Evolutionary conservation across 495 filamentous ascomycete genomes (phyloP).

Genomic region (Clavariopsis aquatica): DNA sequence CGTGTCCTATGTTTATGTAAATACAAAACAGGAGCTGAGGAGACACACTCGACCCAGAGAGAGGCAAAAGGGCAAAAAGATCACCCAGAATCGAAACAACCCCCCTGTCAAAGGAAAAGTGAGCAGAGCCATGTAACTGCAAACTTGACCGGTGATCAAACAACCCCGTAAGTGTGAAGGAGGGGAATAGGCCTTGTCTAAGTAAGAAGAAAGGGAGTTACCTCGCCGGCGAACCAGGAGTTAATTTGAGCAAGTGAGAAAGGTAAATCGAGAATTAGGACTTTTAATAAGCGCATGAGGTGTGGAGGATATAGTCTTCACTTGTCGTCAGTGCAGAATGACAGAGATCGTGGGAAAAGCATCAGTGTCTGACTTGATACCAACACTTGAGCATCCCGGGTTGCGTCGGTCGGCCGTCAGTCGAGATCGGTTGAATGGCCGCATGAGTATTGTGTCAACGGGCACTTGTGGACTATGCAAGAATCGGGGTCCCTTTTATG

Average conservation of each 20-base stretch:
- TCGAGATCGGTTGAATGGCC: not conserved
- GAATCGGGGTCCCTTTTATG: not conserved
- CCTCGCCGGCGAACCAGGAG: conserved; percentile 1
- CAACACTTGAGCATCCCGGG: not conserved
- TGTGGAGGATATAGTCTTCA: not conserved
- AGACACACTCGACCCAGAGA: conserved; percentile 4
- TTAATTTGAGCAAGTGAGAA: not conserved
- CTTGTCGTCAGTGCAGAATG: not conserved
- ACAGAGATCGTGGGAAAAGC: not conserved
- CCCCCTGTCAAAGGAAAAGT: not conserved
- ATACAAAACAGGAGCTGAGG: not conserved
- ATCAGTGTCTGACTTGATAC: not conserved
- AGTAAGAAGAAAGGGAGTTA: not conserved
- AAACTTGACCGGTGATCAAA: not conserved
- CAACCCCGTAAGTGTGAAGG: not conserved
- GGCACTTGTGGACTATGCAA: not conserved
- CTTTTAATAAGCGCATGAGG: not conserved
- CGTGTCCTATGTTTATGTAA: not conserved
- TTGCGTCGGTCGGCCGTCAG: not conserved
- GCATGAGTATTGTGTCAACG: conserved; percentile 2
- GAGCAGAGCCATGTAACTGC: not conserved
- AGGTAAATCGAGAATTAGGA: not conserved
- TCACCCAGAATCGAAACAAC: not conserved
- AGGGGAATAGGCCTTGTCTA: not conserved
- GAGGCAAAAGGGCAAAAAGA: conserved; percentile 1